Evolutionary conservation across 768 basidiomycete species (phyloP), one percentile per base, ranked within the genome.

Genomic region (Solioccasus polychromus): DNA sequence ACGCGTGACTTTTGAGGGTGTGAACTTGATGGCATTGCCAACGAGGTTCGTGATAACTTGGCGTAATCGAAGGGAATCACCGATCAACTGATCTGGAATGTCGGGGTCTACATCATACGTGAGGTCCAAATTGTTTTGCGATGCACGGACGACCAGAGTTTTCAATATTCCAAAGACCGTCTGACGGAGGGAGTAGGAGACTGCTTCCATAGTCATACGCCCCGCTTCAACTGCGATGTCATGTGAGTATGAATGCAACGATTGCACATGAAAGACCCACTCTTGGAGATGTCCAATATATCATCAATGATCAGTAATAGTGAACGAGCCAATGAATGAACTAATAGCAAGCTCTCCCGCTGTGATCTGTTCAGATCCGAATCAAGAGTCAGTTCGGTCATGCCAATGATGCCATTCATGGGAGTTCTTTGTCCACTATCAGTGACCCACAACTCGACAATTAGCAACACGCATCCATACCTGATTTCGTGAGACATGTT

Each of bases 321-420:
- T 10, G 90, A 93, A 46, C 92, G 80, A 1, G 96, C 96, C 64
- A 99, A 74, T 51, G 87, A 92, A 63, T 97, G 94, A 8, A 99
- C 96, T 28, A 98, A 82, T 57, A 96, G 75, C 64, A 99, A 72
- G 64, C 93, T 96, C 72, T 98, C 96, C 50, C 95, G 74, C 67
- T 98, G 96, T 30, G 89, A 88, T 52, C 95, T 71, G 50, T 93
- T 96, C 54, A 99, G 69, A 63, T 99, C 96, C 35, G 88, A 92
- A 61, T 99, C 96, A 18, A 99, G 82, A 9, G 96, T 97, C 46
- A 99, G 71, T 67, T 95, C 93, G 20, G 95, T 99, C 93, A 99
- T 93, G n/a, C 95, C 95, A 55, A 99, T 98, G 66, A 99, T 99
- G 61, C 96, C 95, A 62, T 98, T 99, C 95, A 98, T 99, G 0